Percentiles rank a stretch among this genome's conserved stretches.
Conservation (phyloP, 768 basidiomycete genomes). For the Xerocomellus intermedius region DNA sequence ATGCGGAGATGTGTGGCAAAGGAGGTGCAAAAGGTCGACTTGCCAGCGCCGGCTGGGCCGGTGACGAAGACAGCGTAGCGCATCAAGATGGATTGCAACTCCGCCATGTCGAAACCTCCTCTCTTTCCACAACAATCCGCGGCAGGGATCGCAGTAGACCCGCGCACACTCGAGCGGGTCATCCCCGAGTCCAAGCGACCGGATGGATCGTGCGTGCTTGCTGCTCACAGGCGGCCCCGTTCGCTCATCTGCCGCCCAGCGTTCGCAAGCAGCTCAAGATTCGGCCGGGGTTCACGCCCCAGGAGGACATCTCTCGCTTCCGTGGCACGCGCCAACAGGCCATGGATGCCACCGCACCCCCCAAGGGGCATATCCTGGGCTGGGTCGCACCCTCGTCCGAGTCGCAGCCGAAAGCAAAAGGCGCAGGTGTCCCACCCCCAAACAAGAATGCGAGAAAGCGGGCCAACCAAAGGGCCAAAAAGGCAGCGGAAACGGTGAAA, state of each 20-base stretch:
- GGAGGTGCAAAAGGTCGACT: slow-evolving; percentile 88
- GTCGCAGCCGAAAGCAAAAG: slow-evolving; percentile 29
- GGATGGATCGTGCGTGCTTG: slow-evolving; percentile 72
- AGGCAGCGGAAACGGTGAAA: slow-evolving; percentile 56
- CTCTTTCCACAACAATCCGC: slow-evolving; percentile 66
- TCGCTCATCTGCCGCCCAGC: slow-evolving; percentile 39
- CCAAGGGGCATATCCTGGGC: slow-evolving; percentile 81
- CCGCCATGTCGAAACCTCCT: slow-evolving; percentile 72
- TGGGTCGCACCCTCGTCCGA: slow-evolving; percentile 65
- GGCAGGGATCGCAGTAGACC: slow-evolving; percentile 83
- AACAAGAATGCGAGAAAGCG: slow-evolving; percentile 84
- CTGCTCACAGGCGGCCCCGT: slow-evolving; percentile 6
- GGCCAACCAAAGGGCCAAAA: slow-evolving; percentile 76
- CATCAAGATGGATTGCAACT: slow-evolving; percentile 49
- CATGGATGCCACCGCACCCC: slow-evolving; percentile 60
- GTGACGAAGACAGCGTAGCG: slow-evolving; percentile 87
- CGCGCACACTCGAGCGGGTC: slow-evolving; percentile 81
- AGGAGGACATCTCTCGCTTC: slow-evolving; percentile 90
- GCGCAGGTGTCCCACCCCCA: slow-evolving; percentile 39
- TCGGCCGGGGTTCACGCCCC: slow-evolving; percentile 90
- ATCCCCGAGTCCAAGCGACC: slow-evolving; percentile 79
- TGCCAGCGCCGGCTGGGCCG: slow-evolving; percentile 98
- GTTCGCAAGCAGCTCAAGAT: slow-evolving; percentile 87
- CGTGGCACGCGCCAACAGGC: slow-evolving; percentile 73
- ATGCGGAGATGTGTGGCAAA: slow-evolving; percentile 87